These are phyloP conservation scores for Penicillium sp. DNA, from an alignment of 2,329 filamentous ascomycete species.

Conservation along the genomic window DNA sequence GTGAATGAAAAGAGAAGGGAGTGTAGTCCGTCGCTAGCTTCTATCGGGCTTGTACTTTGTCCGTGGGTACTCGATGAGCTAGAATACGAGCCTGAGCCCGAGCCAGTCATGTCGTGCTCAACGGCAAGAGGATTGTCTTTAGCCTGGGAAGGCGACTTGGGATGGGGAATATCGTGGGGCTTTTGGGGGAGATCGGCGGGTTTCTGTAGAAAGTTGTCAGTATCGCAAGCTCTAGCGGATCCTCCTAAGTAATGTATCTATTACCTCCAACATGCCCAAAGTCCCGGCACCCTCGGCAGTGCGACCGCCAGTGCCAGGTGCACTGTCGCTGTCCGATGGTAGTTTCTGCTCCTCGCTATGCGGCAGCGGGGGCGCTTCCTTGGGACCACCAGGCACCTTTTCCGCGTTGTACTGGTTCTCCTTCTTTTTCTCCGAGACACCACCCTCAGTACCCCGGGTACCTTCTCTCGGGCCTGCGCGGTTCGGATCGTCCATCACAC, in stretches of 20 bases:
- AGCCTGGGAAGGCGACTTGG: slow-evolving; percentile 53
- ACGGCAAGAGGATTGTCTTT: slow-evolving; percentile 33
- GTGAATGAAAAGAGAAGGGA: slow-evolving; percentile 88
- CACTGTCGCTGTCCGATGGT: slow-evolving; percentile 30
- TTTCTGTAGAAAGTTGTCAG: slow-evolving; percentile 54
- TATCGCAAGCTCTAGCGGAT: no score
- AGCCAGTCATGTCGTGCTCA: slow-evolving; percentile 24
- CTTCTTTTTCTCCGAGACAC: slow-evolving; percentile 82
- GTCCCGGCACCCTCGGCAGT: slow-evolving; percentile 42
- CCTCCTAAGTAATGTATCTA: not conserved
- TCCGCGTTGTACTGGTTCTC: slow-evolving; percentile 63
- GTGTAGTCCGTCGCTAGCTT: slow-evolving; percentile 70
- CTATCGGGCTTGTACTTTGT: slow-evolving; percentile 34
- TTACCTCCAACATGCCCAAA: slow-evolving; percentile 54
- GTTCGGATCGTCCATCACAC: slow-evolving; percentile 88
- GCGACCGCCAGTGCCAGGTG: slow-evolving; percentile 36
- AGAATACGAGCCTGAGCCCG: slow-evolving; percentile 22
- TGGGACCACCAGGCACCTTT: slow-evolving; percentile 76
- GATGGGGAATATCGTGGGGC: slow-evolving; percentile 65
- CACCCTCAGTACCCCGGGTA: slow-evolving; percentile 81
- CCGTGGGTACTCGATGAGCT: slow-evolving; percentile 15
- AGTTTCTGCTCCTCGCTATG: slow-evolving; percentile 74
- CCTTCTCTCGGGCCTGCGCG: slow-evolving; percentile 72
- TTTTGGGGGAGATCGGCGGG: slow-evolving; percentile 74
- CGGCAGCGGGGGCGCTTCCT: slow-evolving; percentile 75